These are phyloP conservation scores for Blastocystis sp. DNA, from an alignment of 352 stramenopile genomes.

Conservation along the genomic window DNA sequence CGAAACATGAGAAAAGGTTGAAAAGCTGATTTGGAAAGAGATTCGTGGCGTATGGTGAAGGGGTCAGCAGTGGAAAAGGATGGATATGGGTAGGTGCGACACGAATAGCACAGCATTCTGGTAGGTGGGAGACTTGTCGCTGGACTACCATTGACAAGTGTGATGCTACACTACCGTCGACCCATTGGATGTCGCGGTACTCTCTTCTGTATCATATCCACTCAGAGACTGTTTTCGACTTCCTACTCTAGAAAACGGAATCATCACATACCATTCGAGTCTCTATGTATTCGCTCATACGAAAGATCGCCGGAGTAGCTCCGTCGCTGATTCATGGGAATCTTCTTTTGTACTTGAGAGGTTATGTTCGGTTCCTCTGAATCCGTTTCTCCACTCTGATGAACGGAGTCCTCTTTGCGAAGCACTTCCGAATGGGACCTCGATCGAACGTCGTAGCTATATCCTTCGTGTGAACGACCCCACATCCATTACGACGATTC, in stretches of 20 bases:
- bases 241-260: not conserved
- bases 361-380: not conserved
- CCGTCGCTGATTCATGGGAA: not conserved
- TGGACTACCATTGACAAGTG: not conserved
- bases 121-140: not conserved
- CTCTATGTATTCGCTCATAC: not conserved
- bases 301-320: not conserved
- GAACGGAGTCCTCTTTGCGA: not conserved
- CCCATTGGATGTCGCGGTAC: not conserved
- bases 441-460: not conserved
- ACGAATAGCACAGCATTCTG: slow-evolving; percentile 42
- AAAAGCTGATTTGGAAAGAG: slow-evolving; percentile 53
- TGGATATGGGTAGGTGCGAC: slow-evolving; percentile 48
- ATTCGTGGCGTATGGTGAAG: slow-evolving; percentile 17
- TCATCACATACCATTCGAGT: not conserved
- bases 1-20: slow-evolving; percentile 56
- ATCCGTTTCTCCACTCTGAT: not conserved
- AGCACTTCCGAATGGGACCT: not conserved
- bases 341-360: not conserved
- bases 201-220: not conserved
- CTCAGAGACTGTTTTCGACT: slow-evolving; percentile 40
- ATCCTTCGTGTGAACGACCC: not conserved
- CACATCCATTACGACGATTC: not conserved
- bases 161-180: not conserved
- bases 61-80: not conserved